Evolutionary conservation across 2,329 filamentous ascomycete genomes (phyloP), one percentile per base, ranked within the genome.

Genomic region (Pseudocercospora cruenta): DNA sequence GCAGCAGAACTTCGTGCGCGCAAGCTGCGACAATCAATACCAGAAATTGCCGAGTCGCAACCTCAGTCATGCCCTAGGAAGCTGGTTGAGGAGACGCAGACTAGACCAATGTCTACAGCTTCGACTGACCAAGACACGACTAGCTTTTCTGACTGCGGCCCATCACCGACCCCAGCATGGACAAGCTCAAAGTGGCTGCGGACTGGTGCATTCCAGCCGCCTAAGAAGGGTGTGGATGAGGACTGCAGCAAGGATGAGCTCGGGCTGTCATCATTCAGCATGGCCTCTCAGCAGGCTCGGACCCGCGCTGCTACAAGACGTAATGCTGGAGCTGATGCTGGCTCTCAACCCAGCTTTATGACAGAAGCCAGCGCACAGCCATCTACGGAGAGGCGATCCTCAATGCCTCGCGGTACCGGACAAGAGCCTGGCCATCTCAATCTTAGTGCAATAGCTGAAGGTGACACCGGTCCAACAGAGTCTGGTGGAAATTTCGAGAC

Each of bases 191-290:
- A 67, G 62, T 72, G 70, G 70, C 53, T 69, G 31, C 54, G 58
- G 22, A 69, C 60, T 7, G 67, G 70, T 43, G 61, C 67, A 7
- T 66, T 71, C 24, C 53, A 67, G 57, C 66, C 65, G 2, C 60
- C 58, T 9, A 54, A 62, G 26, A 72, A 69, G 59, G 33, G 54
- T 2, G 70, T 72, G 16, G 69, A 72, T 31, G 69, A 72, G 33
- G 70, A 72, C 22, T 72, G 70, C 58, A 71, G 70, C 26, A 64
- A 63, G 58, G 70, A 72, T 51, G 70, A 72, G 47, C 67, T 72
- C 10, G 70, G 64, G 31, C 45, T 65, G 16, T 68, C 67, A 7
- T 72, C 70, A 10, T 65, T 71, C 39, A 64, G 65, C 57, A 63
- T 64, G 16, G 66, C 61, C 12, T 71, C 69, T 9, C 70, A 72